Base-by-base conservation (phyloP, 805 yeast genomes). In the Wickerhamiella parazyma region DNA sequence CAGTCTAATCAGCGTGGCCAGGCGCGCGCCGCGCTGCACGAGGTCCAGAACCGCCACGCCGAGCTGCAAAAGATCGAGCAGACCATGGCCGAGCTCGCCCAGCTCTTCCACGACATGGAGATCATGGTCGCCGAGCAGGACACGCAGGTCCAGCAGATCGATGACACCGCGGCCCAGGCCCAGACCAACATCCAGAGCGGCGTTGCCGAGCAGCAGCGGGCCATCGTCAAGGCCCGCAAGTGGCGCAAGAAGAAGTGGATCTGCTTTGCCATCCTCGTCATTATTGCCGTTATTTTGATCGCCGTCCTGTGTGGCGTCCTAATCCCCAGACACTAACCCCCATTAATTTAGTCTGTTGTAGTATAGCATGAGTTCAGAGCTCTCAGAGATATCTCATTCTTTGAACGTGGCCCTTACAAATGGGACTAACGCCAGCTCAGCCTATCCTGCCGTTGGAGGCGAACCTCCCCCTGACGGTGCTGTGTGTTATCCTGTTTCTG, bases 61-160 rank as follows among this genome's bases (percentile, higher is more conserved):
- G 97, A 91, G 67, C 76, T 91, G 58, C 81, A 84, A 67, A 83
- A 85, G 69, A 80, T 91, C 64, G 97, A 89, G 66, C 78, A 84
- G 66, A 80, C 95, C 47, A 86, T 91, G 82, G 85, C 89, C 29
- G 98, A 91, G 65, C 75, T 91, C 64, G 83, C 93, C 34, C 94
- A 84, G 68, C 74, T 91, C 61, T 86, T 91, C 70, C 81, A 80
- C 57, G 97, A 91, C 61, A 84, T 91, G 91, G 96, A 91, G 66
- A 83, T 83, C 59, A 70, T 91, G 65, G 96, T 89, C 38, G 85
- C 89, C 53, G 95, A 87, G 66, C 97, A 91, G 68, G 95, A 87
- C 63, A 85, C 76, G 54, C 77, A 80, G 49, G 78, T 91, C 52
- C 82, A 79, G 58, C 81, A 77, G 57, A 76, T 85, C 51, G 86